Evolutionary conservation across 331 rosid species (phyloP).

Genomic region (Acacia pycnantha): DNA sequence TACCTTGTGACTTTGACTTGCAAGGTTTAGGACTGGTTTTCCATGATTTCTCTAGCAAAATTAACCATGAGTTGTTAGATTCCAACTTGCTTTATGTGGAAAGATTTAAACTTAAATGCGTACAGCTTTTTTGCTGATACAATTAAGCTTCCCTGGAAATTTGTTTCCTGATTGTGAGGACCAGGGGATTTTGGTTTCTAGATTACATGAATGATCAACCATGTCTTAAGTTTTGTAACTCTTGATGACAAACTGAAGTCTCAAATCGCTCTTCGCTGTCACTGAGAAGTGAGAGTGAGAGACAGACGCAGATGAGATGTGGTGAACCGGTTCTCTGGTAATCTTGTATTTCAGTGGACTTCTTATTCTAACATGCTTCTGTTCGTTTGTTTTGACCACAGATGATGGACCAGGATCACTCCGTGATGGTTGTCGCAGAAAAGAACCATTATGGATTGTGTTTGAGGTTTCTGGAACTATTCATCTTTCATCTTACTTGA

Average conservation of each 20-base stretch:
- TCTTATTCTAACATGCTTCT: background rate
- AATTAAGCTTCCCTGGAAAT: background rate
- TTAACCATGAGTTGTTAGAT: background rate
- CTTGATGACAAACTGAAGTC: background rate
- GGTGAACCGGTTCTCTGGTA: background rate
- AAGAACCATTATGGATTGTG: constrained; percentile 90
- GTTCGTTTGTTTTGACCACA: constrained; percentile 27
- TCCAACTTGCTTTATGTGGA: background rate
- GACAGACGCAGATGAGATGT: background rate
- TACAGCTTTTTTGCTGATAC: background rate
- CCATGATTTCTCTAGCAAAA: background rate
- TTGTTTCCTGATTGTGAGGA: background rate
- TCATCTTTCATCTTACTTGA: constrained; percentile 66
- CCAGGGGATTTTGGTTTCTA: background rate
- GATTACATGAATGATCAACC: background rate
- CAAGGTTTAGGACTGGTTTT: background rate
- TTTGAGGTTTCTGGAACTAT: constrained; percentile 84
- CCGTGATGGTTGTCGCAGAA: constrained; percentile 72
- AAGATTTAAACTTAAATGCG: background rate
- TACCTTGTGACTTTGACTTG: background rate
- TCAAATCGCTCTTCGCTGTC: background rate
- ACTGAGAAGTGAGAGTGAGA: background rate
- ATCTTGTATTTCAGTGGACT: background rate
- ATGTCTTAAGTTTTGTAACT: background rate
- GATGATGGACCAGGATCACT: constrained; percentile 97